phyloP scores from a whole-genome alignment of 306 rosid genomes.

The Senna siamea region DNA sequence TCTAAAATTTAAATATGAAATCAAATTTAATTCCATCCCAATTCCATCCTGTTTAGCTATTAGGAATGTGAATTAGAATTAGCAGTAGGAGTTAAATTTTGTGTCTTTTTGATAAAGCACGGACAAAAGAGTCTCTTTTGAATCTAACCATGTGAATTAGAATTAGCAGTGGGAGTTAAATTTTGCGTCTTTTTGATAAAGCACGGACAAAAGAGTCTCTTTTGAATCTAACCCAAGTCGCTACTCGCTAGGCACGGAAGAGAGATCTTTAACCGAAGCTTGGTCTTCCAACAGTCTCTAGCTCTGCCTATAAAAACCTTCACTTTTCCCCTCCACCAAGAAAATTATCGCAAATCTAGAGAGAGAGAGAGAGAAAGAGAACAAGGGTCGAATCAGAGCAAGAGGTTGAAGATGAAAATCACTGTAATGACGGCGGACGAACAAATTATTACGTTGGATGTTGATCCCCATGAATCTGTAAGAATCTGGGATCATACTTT shows the following conservation, averaged over 20 bases:
- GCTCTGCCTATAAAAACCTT: neutral
- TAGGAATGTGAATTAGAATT: too few species aligned
- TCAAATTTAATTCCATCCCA: too few species aligned
- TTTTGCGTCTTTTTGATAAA: neutral
- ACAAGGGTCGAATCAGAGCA: conserved; percentile 14
- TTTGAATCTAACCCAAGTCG: conserved; percentile 1
- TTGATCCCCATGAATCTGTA: conserved; percentile 95
- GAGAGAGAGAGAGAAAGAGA: conserved; percentile 11
- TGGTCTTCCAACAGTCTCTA: neutral
- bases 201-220: neutral
- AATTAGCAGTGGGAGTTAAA: neutral
- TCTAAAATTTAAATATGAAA: too few species aligned
- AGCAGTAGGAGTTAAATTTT: neutral
- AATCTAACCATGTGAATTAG: too few species aligned
- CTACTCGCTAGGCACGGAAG: neutral
- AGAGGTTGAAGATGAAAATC: conserved; percentile 74
- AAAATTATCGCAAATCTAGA: conserved; percentile 31
- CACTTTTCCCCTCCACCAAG: neutral
- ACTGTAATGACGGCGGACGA: conserved; percentile 92
- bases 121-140: neutral
- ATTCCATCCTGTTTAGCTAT: too few species aligned
- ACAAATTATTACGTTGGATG: conserved; percentile 75
- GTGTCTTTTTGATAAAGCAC: neutral
- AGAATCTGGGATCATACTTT: conserved; percentile 33
- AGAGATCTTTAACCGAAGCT: neutral